Evolutionary conservation across 768 basidiomycete species (phyloP).

Genomic region (Baorangia bicolor): DNA sequence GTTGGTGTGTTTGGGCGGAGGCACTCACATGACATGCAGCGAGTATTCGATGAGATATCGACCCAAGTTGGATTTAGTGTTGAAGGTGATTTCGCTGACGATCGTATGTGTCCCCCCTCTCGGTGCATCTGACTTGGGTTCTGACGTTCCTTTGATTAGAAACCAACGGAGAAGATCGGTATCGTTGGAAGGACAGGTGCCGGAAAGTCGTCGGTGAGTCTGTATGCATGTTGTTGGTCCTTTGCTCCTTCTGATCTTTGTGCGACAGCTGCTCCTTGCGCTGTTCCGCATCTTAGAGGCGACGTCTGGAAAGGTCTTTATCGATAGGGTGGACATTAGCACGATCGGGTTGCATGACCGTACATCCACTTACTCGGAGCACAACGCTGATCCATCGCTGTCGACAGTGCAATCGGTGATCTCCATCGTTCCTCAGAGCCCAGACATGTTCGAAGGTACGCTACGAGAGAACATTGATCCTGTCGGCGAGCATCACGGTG

Average conservation of each 20-base stretch:
- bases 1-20: too few species aligned
- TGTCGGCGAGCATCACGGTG: constrained; percentile 67
- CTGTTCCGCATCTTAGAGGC: constrained; percentile 80
- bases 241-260: not conserved
- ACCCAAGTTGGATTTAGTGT: constrained; percentile 71
- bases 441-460: constrained; percentile 70
- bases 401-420: constrained; percentile 66
- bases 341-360: constrained; percentile 69
- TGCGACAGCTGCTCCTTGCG: constrained; percentile 56
- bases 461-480: constrained; percentile 91
- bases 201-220: constrained; percentile 69
- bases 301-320: constrained; percentile 58
- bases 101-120: constrained; percentile 47
- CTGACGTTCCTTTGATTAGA: constrained; percentile 38
- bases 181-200: constrained; percentile 85
- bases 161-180: constrained; percentile 84
- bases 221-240: not conserved
- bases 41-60: constrained; percentile 79
- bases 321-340: constrained; percentile 77
- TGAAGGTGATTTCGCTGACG: constrained; percentile 68
- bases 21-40: constrained; percentile 33
- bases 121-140: not conserved
- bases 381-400: not conserved
- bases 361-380: not conserved
- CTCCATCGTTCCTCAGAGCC: constrained; percentile 84